Percentiles rank a stretch among this genome's conserved stretches.
These are phyloP conservation scores for Kappamyces sp. DNA, from an alignment of 192 early-diverging fungal species.

Conservation along the genomic window DNA sequence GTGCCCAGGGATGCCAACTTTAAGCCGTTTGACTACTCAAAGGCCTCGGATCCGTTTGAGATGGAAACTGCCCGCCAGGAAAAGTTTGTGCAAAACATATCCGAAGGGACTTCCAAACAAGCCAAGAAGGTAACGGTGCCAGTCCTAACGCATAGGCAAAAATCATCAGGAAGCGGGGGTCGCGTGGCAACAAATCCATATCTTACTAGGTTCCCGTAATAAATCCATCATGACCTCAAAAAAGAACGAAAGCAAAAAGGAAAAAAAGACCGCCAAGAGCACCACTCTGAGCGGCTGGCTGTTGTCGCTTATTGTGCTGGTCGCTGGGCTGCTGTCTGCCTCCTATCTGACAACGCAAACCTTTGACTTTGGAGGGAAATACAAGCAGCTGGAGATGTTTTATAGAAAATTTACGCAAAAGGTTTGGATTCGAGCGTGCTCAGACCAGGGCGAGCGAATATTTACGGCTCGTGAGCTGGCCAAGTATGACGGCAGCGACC, in stretches of 20 bases:
- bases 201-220: too few species aligned
- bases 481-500: slow-evolving; percentile 79
- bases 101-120: too few species aligned
- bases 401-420: slow-evolving; percentile 2
- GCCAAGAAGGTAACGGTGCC: too few species aligned
- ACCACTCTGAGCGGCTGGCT: not conserved
- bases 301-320: slow-evolving; percentile 7
- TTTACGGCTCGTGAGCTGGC: slow-evolving; percentile 75
- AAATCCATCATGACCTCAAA: too few species aligned
- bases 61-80: too few species aligned
- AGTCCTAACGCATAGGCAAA: too few species aligned
- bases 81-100: too few species aligned
- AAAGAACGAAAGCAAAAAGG: too few species aligned
- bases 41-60: slow-evolving; percentile 6
- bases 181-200: too few species aligned
- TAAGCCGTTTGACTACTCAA: slow-evolving; percentile 24
- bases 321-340: slow-evolving; percentile 4
- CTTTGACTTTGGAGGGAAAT: slow-evolving; percentile 11
- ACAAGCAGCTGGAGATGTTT: not conserved
- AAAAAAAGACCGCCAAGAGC: too few species aligned
- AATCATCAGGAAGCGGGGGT: too few species aligned
- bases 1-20: not conserved
- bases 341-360: slow-evolving; percentile 10
- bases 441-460: slow-evolving; percentile 47
- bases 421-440: not conserved